phyloP scores from a whole-genome alignment of 257 asterid genomes.

The Marsdenia floribunda region DNA sequence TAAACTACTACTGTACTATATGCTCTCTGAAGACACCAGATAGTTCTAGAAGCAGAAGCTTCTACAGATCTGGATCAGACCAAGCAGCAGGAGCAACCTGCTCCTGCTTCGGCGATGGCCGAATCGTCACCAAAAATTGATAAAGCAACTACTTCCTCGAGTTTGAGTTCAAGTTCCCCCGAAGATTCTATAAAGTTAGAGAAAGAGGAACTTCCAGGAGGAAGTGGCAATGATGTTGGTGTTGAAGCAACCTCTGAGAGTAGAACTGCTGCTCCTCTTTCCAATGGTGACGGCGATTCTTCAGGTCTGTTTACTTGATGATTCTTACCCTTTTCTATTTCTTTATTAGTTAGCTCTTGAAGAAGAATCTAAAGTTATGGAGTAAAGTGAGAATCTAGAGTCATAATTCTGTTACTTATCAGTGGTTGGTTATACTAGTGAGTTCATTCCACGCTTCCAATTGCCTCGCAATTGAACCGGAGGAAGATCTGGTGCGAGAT shows the following conservation, averaged over 20 bases:
- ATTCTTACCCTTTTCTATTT: not conserved
- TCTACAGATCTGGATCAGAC: slow-evolving; percentile 49
- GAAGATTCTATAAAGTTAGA: slow-evolving; percentile 40
- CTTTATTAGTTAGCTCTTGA: not conserved
- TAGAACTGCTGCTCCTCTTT: slow-evolving; percentile 19
- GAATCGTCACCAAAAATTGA: slow-evolving; percentile 28
- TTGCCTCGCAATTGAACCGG: not conserved
- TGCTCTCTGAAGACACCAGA: not conserved
- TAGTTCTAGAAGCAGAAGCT: slow-evolving; percentile 18
- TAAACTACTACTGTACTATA: no score
- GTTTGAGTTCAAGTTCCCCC: slow-evolving; percentile 24
- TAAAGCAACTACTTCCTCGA: slow-evolving; percentile 30
- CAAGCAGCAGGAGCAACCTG: slow-evolving; percentile 16
- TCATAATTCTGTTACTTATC: not conserved
- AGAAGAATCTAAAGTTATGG: not conserved
- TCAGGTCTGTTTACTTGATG: slow-evolving; percentile 42
- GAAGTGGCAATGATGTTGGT: slow-evolving; percentile 13
- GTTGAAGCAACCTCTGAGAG: slow-evolving; percentile 9
- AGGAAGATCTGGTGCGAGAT: not conserved
- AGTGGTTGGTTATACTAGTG: not conserved
- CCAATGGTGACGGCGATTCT: slow-evolving; percentile 39
- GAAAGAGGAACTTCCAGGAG: slow-evolving; percentile 32
- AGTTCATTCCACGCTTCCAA: not conserved
- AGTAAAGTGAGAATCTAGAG: not conserved
- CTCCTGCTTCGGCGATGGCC: slow-evolving; percentile 41